phyloP scores from a whole-genome alignment of 1,284 basidiomycete species.

The Melampsora americana region DNA sequence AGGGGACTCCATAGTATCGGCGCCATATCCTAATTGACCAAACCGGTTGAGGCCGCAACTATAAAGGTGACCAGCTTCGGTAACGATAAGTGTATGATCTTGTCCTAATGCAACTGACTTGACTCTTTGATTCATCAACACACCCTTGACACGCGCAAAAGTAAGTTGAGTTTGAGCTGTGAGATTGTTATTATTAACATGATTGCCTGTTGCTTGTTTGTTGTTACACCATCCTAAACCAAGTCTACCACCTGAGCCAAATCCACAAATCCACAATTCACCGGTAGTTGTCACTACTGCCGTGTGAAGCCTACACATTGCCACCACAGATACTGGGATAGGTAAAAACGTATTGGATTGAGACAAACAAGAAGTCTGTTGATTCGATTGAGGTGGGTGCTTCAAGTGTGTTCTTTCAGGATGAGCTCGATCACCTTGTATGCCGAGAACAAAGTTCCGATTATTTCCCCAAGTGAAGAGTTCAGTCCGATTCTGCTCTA shows the following conservation, averaged over 20 bases:
- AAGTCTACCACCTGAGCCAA: conserved; percentile 73
- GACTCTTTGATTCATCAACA: conserved; percentile 60
- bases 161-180: conserved; percentile 69
- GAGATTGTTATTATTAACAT: conserved; percentile 10
- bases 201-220: not conserved
- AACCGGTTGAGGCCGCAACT: conserved; percentile 90
- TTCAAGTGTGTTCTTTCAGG: conserved; percentile 73
- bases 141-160: conserved; percentile 61
- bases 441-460: conserved; percentile 65
- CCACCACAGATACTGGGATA: conserved; percentile 15
- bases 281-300: conserved; percentile 46
- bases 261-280: conserved; percentile 73
- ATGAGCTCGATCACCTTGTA: conserved; percentile 71
- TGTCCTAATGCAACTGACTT: conserved; percentile 76
- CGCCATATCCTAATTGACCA: conserved; percentile 78
- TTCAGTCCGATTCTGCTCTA: conserved; percentile 55
- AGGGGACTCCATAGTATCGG: conserved; percentile 61
- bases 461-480: conserved; percentile 91
- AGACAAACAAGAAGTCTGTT: conserved; percentile 43
- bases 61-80: conserved; percentile 72
- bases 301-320: conserved; percentile 26
- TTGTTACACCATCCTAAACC: conserved; percentile 48
- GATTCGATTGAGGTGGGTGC: conserved; percentile 51
- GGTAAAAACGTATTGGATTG: conserved; percentile 14
- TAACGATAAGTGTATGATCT: conserved; percentile 87